phyloP scores from a whole-genome alignment of 495 filamentous ascomycete species.

The Melanomma pulvis-pyrius region DNA sequence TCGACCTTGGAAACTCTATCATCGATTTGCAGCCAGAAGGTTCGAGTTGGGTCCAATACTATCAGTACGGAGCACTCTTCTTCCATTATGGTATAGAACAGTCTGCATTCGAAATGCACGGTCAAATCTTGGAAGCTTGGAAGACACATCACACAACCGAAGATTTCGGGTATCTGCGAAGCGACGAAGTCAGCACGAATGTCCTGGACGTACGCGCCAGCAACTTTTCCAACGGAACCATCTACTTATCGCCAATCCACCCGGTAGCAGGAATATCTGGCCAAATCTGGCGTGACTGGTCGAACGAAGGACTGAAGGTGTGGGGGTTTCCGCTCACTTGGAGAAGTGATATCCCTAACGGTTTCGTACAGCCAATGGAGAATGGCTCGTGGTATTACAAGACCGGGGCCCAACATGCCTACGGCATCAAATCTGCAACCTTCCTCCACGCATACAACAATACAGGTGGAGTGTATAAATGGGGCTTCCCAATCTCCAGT shows the following conservation, averaged over 20 bases:
- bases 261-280: not conserved
- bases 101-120: conserved; percentile 15
- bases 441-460: conserved; percentile 1
- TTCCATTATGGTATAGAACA: conserved; percentile 3
- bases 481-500: conserved; percentile 7
- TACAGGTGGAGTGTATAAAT: conserved; percentile 6
- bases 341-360: not conserved
- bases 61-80: not conserved
- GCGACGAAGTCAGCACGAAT: conserved; percentile 1
- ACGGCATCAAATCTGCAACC: conserved; percentile 1
- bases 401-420: conserved; percentile 1
- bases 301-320: not conserved
- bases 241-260: conserved; percentile 5
- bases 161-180: conserved; percentile 5
- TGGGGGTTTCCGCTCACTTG: conserved; percentile 13
- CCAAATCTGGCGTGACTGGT: conserved; percentile 6
- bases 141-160: not conserved
- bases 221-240: conserved; percentile 3
- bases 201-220: not conserved
- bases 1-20: conserved; percentile 8
- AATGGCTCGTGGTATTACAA: conserved; percentile 13
- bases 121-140: not conserved
- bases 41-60: not conserved
- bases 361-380: not conserved
- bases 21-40: not conserved